Conservation (phyloP, 306 rosid species). For the Canavalia ensiformis region DNA sequence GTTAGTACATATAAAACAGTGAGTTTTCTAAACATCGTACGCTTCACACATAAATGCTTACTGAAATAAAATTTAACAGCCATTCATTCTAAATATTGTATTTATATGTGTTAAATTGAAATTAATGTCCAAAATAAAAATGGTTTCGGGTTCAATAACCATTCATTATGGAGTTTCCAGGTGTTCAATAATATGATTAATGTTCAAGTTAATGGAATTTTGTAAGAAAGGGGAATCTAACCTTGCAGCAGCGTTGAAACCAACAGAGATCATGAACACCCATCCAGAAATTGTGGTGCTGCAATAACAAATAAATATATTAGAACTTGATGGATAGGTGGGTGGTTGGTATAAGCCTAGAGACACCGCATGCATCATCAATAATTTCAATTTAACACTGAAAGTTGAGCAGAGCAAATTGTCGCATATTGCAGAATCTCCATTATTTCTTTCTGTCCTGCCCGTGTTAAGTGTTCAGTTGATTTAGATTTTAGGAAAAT, state of each 20-base stretch:
- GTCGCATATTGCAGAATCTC: no score
- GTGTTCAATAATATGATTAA: neutral
- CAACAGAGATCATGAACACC: conserved; percentile 85
- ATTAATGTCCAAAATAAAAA: neutral
- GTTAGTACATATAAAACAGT: neutral
- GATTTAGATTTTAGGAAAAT: no score
- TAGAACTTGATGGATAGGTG: no score
- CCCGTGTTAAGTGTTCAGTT: neutral
- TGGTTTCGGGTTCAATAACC: neutral
- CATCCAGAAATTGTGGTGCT: conserved; percentile 74
- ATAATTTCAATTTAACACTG: no score
- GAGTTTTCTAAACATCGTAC: no score
- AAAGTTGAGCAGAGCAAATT: no score
- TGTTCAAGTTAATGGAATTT: neutral
- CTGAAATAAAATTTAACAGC: neutral
- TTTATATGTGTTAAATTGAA: no score
- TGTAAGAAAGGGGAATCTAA: conserved; percentile 1
- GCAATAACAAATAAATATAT: conserved; percentile 43
- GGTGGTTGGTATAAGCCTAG: no score
- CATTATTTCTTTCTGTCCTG: no score
- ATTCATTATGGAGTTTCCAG: neutral
- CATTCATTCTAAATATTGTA: neutral
- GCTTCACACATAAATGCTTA: neutral
- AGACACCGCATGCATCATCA: no score
- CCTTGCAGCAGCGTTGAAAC: conserved; percentile 93